A percentile compares a stretch with the other conserved stretches of the same genome.
These are phyloP conservation scores for Podaxis rugospora DNA, from an alignment of 768 basidiomycete species.

Conservation along the genomic window DNA sequence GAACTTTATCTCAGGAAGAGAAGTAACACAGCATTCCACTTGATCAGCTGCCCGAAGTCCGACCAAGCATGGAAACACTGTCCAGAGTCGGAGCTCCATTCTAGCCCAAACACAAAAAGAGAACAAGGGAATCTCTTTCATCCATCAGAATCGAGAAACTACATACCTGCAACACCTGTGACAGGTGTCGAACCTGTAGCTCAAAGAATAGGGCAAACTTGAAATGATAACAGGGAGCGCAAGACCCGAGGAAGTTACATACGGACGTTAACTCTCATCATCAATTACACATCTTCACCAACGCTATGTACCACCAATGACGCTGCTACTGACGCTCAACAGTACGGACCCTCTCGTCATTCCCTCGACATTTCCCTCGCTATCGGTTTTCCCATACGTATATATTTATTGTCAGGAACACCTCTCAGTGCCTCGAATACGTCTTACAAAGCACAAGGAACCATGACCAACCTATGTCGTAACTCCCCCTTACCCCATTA, in stretches of 20 bases:
- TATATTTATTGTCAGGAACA: not conserved
- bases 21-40: not conserved
- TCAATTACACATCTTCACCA: not conserved
- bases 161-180: not conserved
- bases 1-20: not conserved
- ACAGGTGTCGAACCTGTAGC: not conserved
- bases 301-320: not conserved
- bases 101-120: constrained; percentile 7
- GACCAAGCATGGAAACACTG: not conserved
- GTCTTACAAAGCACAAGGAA: not conserved
- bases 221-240: not conserved
- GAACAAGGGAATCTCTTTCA: not conserved
- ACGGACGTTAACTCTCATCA: not conserved
- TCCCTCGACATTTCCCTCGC: not conserved
- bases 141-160: constrained; percentile 5
- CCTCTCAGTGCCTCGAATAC: not conserved
- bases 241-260: not conserved
- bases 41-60: not conserved
- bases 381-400: not conserved
- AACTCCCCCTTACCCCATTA: not conserved
- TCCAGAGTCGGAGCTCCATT: not conserved
- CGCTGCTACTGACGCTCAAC: not conserved
- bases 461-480: not conserved
- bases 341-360: not conserved
- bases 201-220: not conserved